Conservation (phyloP, 352 stramenopile genomes). For the Phytophthora meadii region DNA sequence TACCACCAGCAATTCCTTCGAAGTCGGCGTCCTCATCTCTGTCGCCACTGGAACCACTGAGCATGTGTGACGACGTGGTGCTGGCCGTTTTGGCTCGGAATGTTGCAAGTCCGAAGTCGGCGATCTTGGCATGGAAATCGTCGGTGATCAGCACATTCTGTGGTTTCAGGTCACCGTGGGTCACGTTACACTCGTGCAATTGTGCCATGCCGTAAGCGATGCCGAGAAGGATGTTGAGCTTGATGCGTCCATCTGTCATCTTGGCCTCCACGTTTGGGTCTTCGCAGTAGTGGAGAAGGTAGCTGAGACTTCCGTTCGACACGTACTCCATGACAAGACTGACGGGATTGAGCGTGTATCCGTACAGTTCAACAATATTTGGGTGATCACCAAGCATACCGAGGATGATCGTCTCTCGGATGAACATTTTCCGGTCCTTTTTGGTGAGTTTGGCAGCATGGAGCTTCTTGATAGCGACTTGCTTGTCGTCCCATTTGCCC, state of each 20-base stretch:
- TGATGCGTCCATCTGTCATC: conserved; percentile 51
- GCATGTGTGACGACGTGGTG: conserved; percentile 43
- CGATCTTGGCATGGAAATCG: conserved; percentile 83
- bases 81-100: conserved; percentile 36
- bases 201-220: conserved; percentile 44
- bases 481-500: conserved; percentile 23
- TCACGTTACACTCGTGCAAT: conserved; percentile 48
- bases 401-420: conserved; percentile 41
- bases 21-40: conserved; percentile 31
- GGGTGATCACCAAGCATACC: conserved; percentile 42
- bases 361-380: conserved; percentile 47
- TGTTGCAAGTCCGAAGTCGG: conserved; percentile 70
- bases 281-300: conserved; percentile 45
- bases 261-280: conserved; percentile 38
- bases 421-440: conserved; percentile 44
- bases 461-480: conserved; percentile 50
- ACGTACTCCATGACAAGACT: conserved; percentile 49
- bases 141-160: conserved; percentile 74
- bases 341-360: conserved; percentile 40
- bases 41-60: conserved; percentile 14
- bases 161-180: conserved; percentile 70
- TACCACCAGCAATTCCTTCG: conserved; percentile 44
- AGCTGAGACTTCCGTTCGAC: conserved; percentile 37
- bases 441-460: conserved; percentile 39
- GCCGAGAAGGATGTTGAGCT: conserved; percentile 43